Conservation (phyloP, 2,329 filamentous ascomycete genomes). For the Byssoonygena ceratinophila region DNA sequence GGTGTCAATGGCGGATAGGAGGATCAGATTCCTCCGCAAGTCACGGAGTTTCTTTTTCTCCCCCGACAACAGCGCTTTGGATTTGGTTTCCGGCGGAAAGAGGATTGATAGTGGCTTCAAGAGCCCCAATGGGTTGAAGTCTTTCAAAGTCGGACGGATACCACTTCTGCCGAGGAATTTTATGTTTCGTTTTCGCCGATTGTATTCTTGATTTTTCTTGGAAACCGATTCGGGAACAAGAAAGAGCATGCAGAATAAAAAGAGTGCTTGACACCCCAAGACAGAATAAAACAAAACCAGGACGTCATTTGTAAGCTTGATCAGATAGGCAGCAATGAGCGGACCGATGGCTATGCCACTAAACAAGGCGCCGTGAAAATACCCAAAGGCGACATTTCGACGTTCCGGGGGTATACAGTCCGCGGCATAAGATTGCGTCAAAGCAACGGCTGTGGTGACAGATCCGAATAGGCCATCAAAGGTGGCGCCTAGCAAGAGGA, state of each 20-base stretch:
- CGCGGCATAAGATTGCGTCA: constrained; percentile 76
- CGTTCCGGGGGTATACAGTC: constrained; percentile 76
- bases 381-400: constrained; percentile 74
- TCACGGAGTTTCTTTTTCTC: constrained; percentile 50
- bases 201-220: constrained; percentile 56
- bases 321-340: constrained; percentile 66
- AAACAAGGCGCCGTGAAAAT: constrained; percentile 82
- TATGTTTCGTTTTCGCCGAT: constrained; percentile 55
- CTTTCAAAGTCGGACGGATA: constrained; percentile 24
- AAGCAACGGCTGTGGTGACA: constrained; percentile 69
- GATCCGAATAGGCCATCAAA: constrained; percentile 80
- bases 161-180: constrained; percentile 30
- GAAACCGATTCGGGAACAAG: constrained; percentile 77
- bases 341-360: constrained; percentile 81
- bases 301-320: constrained; percentile 63
- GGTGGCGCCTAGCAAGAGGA: constrained; percentile 64
- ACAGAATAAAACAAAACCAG: constrained; percentile 78
- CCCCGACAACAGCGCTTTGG: constrained; percentile 23
- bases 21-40: constrained; percentile 68
- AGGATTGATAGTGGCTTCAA: constrained; percentile 68
- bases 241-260: constrained; percentile 60
- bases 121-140: constrained; percentile 51
- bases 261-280: constrained; percentile 59
- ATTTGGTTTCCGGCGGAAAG: constrained; percentile 46
- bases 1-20: constrained; percentile 70